Base-by-base conservation (phyloP, 2,329 filamentous ascomycete species). In the Hymenoscyphus occultus region DNA sequence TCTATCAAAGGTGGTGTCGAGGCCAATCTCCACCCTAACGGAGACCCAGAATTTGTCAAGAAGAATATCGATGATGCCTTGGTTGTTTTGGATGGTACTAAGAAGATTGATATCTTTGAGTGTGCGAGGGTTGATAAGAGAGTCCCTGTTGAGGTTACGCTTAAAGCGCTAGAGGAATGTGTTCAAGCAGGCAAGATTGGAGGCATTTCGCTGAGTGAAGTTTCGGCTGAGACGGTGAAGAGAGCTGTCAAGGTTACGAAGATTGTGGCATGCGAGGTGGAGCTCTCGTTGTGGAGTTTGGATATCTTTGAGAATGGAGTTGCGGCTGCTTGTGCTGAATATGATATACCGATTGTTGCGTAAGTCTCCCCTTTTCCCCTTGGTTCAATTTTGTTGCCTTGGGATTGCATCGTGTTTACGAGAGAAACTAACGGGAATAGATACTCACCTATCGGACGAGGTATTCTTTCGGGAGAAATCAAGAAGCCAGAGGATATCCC, bases 361-460 rank as follows among this genome's bases (percentile, higher is more conserved):
- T 75, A 72, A 19, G 73, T 71, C 62, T 16, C 54, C 19, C 45
- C 39, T 12, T 35, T 16, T 32, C 19, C 32, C 16, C n/a, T 58
- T 3, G 9, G 3, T 35, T 35, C 28, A 28, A 28, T 2, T 28
- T 28, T 28, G 28, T 35, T 35, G 9, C 35, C 9, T 7, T 4
- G 19, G 19, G 7, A 51, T 51, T 19, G 45, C n/a, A 28, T 22
- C 19, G 22, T 54, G 35, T 35, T 35, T 35, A 35, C 12, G 19
- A 12, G 1, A 31, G 45, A 16, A 40, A 64, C 70, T 70, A 59
- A 72, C 40, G 35, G 61, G 12, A 65, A 48, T 67, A 75, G 74
- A 0, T 93, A 92, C 77, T 89, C 88, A 56, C 90, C 91, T 0
- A 80, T 93, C 0, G 87, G 90, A 4, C 79, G 84, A 32, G 85